A percentile compares a stretch with the other conserved stretches of the same genome.
phyloP scores from a whole-genome alignment of 345 rosid genomes.

The Populus alba region DNA sequence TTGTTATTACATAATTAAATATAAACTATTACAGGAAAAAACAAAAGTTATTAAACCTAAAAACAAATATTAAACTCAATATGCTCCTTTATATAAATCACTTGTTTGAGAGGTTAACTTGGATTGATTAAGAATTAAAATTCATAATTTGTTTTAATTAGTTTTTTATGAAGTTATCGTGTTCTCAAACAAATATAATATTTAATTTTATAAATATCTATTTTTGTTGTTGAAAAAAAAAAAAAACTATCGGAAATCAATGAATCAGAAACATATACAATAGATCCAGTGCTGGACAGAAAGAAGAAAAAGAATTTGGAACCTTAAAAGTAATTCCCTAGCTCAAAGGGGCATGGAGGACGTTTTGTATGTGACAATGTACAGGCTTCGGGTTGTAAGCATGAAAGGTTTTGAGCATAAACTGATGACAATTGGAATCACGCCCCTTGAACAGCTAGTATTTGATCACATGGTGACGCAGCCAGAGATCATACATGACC shows the following conservation, averaged over 20 bases:
- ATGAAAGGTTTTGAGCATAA: neutral
- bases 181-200: no score
- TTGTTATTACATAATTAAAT: no score
- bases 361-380: neutral
- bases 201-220: no score
- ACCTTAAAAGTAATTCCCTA: neutral
- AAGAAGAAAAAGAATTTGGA: neutral
- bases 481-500: slow-evolving; percentile 96
- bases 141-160: no score
- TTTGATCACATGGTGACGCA: slow-evolving; percentile 84
- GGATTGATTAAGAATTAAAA: no score
- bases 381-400: neutral
- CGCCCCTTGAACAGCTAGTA: slow-evolving; percentile 38
- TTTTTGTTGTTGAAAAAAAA: no score
- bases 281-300: neutral
- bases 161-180: no score
- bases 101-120: rapidly evolving
- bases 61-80: no score
- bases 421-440: no score
- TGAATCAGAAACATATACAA: neutral
- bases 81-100: no score
- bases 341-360: neutral
- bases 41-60: no score
- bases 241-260: neutral
- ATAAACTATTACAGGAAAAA: no score